Evolutionary conservation across 331 rosid genomes (phyloP).

Genomic region (Prunus yedoensis): DNA sequence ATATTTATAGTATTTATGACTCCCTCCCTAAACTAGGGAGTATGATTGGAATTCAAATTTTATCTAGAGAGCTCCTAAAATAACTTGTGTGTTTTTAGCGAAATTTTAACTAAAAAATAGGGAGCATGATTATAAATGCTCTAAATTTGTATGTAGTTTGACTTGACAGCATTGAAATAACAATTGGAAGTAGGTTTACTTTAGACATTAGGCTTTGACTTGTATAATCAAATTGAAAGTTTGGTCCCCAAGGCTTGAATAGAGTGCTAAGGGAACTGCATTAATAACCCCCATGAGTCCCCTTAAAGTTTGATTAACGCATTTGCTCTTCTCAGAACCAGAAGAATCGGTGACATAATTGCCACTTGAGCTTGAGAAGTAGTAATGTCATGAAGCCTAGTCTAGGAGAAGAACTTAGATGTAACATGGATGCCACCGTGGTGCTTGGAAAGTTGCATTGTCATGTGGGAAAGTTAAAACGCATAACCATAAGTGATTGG

Average conservation of each 20-base stretch:
- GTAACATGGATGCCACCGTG: too few relatives aligned
- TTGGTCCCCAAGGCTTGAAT: background rate
- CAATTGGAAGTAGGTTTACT: background rate
- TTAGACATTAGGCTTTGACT: background rate
- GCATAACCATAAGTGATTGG: too few relatives aligned
- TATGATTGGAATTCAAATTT: too few relatives aligned
- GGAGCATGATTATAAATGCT: too few relatives aligned
- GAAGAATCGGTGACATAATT: constrained; percentile 4
- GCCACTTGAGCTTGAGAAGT: background rate
- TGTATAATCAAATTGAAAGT: background rate
- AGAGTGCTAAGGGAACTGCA: background rate
- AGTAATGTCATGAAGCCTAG: background rate
- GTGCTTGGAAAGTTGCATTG: too few relatives aligned
- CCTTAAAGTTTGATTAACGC: background rate
- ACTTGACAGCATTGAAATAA: background rate
- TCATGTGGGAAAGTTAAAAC: too few relatives aligned
- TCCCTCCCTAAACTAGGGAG: too few relatives aligned
- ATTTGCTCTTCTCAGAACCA: background rate
- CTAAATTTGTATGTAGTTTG: background rate
- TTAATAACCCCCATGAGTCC: background rate
- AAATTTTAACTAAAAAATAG: too few relatives aligned
- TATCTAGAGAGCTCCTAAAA: too few relatives aligned
- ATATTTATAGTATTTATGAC: too few relatives aligned
- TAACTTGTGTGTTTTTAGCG: too few relatives aligned
- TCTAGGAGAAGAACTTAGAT: too few relatives aligned